Evolutionary conservation across 441 rosid species (phyloP).

Genomic region (Eutrema salsugineum): DNA sequence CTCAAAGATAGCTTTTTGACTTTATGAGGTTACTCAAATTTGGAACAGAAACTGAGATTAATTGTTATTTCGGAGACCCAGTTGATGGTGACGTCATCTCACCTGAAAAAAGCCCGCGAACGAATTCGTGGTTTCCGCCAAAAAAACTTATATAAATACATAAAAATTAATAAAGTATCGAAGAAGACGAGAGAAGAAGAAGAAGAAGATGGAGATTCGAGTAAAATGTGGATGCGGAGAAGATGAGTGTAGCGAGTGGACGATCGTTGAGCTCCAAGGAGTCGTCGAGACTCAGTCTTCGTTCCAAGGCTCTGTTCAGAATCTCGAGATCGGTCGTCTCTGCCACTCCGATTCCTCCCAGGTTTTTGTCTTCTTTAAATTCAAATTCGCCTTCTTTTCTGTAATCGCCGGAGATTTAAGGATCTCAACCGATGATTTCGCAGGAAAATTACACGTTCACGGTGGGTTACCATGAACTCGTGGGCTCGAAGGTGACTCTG

Average conservation of each 20-base stretch:
- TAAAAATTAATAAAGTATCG: too few relatives aligned
- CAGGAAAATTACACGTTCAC: constrained; percentile 77
- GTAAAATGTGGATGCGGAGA: constrained; percentile 77
- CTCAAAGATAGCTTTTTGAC: neutral
- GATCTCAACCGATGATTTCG: neutral
- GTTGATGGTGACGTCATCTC: constrained; percentile 9
- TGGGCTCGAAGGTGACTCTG: constrained; percentile 53
- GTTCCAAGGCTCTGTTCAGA: constrained; percentile 54
- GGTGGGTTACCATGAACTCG: constrained; percentile 76
- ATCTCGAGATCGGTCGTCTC: constrained; percentile 73
- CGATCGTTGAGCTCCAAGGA: constrained; percentile 81
- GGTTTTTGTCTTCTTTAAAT: constrained; percentile 28
- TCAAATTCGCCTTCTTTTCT: neutral
- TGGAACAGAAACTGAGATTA: neutral
- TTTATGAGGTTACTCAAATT: neutral
- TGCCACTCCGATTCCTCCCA: constrained; percentile 66
- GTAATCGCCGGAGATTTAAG: neutral
- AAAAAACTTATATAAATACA: neutral
- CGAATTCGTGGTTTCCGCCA: constrained; percentile 22
- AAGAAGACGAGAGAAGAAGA: neutral
- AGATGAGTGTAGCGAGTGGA: constrained; percentile 83
- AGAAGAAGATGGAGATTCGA: constrained; percentile 62
- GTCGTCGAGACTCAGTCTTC: constrained; percentile 66
- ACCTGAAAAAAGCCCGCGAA: constrained; percentile 23
- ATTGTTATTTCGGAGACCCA: neutral